Base-by-base conservation (phyloP, 805 yeast genomes). In the Metschnikowia baotianmanensis region DNA sequence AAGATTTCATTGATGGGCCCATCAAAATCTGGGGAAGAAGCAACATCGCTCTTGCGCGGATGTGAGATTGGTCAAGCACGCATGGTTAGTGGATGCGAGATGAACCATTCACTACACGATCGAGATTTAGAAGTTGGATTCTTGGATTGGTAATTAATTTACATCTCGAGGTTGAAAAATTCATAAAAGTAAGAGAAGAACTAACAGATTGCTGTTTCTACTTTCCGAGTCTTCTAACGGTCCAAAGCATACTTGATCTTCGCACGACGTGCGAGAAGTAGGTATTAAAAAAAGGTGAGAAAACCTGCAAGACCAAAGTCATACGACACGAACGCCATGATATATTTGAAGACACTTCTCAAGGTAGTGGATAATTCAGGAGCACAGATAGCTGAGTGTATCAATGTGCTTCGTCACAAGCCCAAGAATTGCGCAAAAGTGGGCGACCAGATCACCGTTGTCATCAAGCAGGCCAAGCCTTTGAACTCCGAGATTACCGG, bases 341-440 rank as follows among this genome's bases (percentile, higher is more conserved):
- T 91, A 39, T 88, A 87, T 67, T 77, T 91, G 57, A 91, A 91
- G 70, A 74, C 96, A 12, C 71, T 93, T 63, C 68, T 89, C 40
- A 90, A 85, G 62, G 96, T 90, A 50, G 86, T 91, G 47, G 99
- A 91, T 67, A 91, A 91, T 74, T 84, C 96, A 17, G 96, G 98
- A 21, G 99, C 97, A 3, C 86, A 85, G 62, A 66, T 89, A 46
- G 98, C 85, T 12, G 98, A 93, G 65, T 93, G 98, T 63, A 89
- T 93, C 72, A 91, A 91, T 65, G 96, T 93, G 12, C 72, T 93
- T 50, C 81, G 95, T 47, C 95, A 93, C 59, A 80, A 84, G 2
- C 96, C 96, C 22, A 80, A 75, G 61, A 83, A 83, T 58, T 83
- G 81, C 50, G 98, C 95, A 23, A 70, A 75, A 40, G 80, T 89